A percentile compares a stretch with the other conserved stretches of the same genome.
phyloP scores from a whole-genome alignment of 352 stramenopile species.

The Globisporangium yorkense region DNA sequence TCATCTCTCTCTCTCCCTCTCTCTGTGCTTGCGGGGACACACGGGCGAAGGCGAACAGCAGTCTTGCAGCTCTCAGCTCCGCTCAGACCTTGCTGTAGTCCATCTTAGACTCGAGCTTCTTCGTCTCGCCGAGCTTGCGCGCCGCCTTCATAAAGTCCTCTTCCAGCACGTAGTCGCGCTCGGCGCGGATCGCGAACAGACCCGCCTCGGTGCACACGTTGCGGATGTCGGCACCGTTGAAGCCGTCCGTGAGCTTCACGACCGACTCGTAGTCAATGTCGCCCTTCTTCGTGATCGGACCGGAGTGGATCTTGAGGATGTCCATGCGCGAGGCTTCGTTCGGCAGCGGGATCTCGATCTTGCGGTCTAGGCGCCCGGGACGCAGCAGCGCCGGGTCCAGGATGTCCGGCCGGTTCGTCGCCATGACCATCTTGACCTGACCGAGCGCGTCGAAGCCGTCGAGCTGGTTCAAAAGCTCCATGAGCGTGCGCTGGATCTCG shows the following conservation, averaged over 20 bases:
- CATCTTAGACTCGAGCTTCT: conserved; percentile 99
- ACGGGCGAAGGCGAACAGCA: neutral
- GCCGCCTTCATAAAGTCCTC: conserved; percentile 99
- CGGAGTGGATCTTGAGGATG: conserved; percentile 99
- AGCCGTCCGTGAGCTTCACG: conserved; percentile 98
- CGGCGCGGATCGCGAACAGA: conserved; percentile 98
- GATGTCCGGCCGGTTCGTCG: conserved; percentile 99
- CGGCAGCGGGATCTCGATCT: conserved; percentile 99
- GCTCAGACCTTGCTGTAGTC: conserved; percentile 99
- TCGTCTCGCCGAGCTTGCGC: conserved; percentile 98
- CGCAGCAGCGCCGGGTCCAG: conserved; percentile 97
- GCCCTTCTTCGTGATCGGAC: conserved; percentile 97
- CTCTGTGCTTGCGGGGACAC: no score
- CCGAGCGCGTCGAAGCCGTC: conserved; percentile 99
- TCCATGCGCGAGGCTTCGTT: conserved; percentile 98
- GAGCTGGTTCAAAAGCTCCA: conserved; percentile 99
- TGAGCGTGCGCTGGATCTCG: conserved; percentile 99
- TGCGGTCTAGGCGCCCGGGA: conserved; percentile 97
- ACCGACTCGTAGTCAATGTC: conserved; percentile 99
- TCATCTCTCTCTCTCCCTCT: neutral
- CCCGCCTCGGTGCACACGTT: conserved; percentile 97
- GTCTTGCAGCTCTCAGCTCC: neutral
- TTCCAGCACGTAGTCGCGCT: conserved; percentile 98
- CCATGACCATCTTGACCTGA: conserved; percentile 99
- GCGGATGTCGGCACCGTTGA: conserved; percentile 99